These are phyloP conservation scores for Eucalyptus pauciflora DNA, from an alignment of 345 rosid genomes.

Conservation along the genomic window DNA sequence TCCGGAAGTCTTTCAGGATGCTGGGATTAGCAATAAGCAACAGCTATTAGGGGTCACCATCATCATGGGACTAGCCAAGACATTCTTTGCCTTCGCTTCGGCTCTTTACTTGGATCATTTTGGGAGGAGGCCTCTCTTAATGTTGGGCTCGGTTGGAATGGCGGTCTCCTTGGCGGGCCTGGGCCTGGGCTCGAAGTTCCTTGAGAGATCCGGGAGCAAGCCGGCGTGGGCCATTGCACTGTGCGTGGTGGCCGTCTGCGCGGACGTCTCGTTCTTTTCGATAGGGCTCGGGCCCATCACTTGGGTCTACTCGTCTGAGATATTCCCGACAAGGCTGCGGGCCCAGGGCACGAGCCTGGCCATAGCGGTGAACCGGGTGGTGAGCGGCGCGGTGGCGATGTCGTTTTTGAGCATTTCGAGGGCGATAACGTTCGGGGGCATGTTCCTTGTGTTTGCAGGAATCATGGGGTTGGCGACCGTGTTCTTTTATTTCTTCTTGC, in stretches of 20 bases:
- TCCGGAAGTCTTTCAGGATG: slow-evolving; percentile 32
- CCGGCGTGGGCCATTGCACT: background rate
- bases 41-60: slow-evolving; percentile 28
- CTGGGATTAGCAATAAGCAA: slow-evolving; percentile 36
- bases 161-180: slow-evolving; percentile 5
- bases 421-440: slow-evolving; percentile 43
- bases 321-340: slow-evolving; percentile 52
- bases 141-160: slow-evolving; percentile 37
- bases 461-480: slow-evolving; percentile 29
- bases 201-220: background rate
- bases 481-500: slow-evolving; percentile 49
- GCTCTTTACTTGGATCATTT: slow-evolving; percentile 34
- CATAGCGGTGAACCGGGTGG: slow-evolving; percentile 55
- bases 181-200: background rate
- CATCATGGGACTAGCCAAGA: slow-evolving; percentile 33
- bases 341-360: slow-evolving; percentile 62
- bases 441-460: slow-evolving; percentile 45
- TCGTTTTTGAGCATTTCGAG: slow-evolving; percentile 33
- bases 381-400: slow-evolving; percentile 71
- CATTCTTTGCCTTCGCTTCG: slow-evolving; percentile 25
- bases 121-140: slow-evolving; percentile 43
- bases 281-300: slow-evolving; percentile 80
- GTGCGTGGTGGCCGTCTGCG: slow-evolving; percentile 22
- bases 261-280: slow-evolving; percentile 49
- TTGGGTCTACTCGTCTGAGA: slow-evolving; percentile 80